Evolutionary conservation across 75 land plant genomes (phyloP).

Genomic region (Selaginella tamariscina): DNA sequence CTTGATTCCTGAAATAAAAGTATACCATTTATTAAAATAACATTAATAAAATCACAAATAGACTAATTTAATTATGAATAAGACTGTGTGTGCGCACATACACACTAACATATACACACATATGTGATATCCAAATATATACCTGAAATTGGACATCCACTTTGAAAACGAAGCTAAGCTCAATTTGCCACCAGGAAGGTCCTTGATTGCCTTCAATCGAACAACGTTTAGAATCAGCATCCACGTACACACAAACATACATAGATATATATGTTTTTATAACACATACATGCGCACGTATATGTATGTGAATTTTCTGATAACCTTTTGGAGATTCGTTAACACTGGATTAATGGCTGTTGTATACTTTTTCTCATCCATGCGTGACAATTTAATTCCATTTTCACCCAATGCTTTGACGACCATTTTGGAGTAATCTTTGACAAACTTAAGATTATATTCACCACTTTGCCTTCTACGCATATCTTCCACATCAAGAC

Average conservation of each 20-base stretch:
- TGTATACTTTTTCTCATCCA: slow-evolving; percentile 24
- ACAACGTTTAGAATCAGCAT: too few relatives aligned
- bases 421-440: slow-evolving; percentile 34
- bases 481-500: slow-evolving; percentile 32
- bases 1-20: neutral
- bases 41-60: too few relatives aligned
- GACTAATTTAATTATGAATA: too few relatives aligned
- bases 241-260: too few relatives aligned
- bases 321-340: slow-evolving; percentile 19
- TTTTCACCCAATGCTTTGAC: slow-evolving; percentile 32
- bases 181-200: slow-evolving; percentile 19
- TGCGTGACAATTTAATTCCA: slow-evolving; percentile 27
- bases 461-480: slow-evolving; percentile 28
- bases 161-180: slow-evolving; percentile 36
- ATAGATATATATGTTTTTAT: too few relatives aligned
- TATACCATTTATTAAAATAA: neutral
- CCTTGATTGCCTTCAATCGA: slow-evolving; percentile 19
- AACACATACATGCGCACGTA: too few relatives aligned
- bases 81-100: too few relatives aligned
- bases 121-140: too few relatives aligned
- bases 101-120: too few relatives aligned
- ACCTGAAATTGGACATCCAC: slow-evolving; percentile 41
- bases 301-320: too few relatives aligned
- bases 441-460: slow-evolving; percentile 40
- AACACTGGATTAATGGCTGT: slow-evolving; percentile 19